Evolutionary conservation across 2,329 filamentous ascomycete species (phyloP).

Genomic region (Chaetomium strumarium): DNA sequence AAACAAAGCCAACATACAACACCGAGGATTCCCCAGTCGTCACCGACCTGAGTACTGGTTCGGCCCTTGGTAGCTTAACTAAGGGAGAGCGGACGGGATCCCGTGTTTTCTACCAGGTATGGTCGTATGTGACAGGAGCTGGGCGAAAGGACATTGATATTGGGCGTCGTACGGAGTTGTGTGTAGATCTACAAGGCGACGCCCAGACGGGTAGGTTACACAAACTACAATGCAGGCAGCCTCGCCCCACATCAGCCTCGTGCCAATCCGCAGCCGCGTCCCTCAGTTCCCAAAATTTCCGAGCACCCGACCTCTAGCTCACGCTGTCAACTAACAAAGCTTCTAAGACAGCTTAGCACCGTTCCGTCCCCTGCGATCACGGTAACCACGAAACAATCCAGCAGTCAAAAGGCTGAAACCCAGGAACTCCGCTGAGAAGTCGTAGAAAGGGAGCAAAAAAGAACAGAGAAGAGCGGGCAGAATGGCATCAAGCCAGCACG

Average conservation of each 20-base stretch:
- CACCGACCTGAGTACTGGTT: too few species aligned
- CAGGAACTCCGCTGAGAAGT: not conserved
- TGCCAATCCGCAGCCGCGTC: slow-evolving; percentile 7
- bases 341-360: not conserved
- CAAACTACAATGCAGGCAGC: not conserved
- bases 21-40: too few species aligned
- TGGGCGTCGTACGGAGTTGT: too few species aligned
- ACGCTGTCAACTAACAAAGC: not conserved
- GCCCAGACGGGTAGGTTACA: not conserved
- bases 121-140: too few species aligned
- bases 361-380: not conserved
- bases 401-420: not conserved
- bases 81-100: too few species aligned
- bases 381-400: too few species aligned
- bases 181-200: too few species aligned
- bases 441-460: not conserved
- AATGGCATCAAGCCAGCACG: slow-evolving; percentile 62
- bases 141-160: too few species aligned
- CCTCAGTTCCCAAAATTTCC: slow-evolving; percentile 13
- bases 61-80: too few species aligned
- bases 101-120: too few species aligned
- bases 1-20: too few species aligned
- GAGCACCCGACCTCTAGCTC: not conserved
- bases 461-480: not conserved
- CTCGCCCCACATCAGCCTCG: slow-evolving; percentile 16